Conservation (phyloP, 139 green algal genomes). For the Picochlorum sp. region DNA sequence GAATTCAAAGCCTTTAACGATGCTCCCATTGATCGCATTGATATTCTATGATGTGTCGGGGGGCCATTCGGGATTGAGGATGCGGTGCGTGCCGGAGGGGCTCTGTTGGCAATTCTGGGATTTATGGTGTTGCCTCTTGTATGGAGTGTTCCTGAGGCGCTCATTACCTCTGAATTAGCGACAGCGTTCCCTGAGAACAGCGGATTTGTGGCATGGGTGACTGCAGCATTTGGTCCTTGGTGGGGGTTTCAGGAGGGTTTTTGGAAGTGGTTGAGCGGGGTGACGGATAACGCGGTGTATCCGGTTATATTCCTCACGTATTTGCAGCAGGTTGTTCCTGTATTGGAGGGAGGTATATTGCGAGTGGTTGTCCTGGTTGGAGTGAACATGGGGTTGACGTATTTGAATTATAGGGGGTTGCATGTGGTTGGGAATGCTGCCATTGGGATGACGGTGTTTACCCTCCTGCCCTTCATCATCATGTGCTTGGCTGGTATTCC, state of each 20-base stretch:
- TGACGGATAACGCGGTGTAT: conserved; percentile 94
- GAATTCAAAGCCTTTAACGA: conserved; percentile 50
- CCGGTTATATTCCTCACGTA: conserved; percentile 92
- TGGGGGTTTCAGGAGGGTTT: conserved; percentile 95
- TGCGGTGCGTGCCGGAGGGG: conserved; percentile 64
- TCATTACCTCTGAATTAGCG: conserved; percentile 84
- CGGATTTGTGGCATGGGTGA: conserved; percentile 91
- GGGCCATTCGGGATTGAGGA: conserved; percentile 93
- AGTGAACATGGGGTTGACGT: conserved; percentile 55
- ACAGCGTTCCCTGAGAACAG: conserved; percentile 94
- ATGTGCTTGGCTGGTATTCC: conserved; percentile 54
- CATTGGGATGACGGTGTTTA: conserved; percentile 61
- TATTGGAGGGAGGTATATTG: conserved; percentile 6
- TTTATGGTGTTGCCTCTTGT: conserved; percentile 74
- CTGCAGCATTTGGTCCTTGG: conserved; percentile 89
- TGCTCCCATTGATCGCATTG: conserved; percentile 83
- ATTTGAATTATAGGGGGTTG: conserved; percentile 90
- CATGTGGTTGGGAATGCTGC: conserved; percentile 76
- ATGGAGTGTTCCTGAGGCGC: conserved; percentile 86
- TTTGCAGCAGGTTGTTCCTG: conserved; percentile 38
- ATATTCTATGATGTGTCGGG: conserved; percentile 96
- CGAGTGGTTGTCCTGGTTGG: conserved; percentile 43
- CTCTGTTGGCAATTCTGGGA: conserved; percentile 73
- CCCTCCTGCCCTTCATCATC: conserved; percentile 79
- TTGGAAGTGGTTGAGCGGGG: conserved; percentile 83